phyloP scores from a whole-genome alignment of 2,329 filamentous ascomycete species.

The Talaromyces sp. region DNA sequence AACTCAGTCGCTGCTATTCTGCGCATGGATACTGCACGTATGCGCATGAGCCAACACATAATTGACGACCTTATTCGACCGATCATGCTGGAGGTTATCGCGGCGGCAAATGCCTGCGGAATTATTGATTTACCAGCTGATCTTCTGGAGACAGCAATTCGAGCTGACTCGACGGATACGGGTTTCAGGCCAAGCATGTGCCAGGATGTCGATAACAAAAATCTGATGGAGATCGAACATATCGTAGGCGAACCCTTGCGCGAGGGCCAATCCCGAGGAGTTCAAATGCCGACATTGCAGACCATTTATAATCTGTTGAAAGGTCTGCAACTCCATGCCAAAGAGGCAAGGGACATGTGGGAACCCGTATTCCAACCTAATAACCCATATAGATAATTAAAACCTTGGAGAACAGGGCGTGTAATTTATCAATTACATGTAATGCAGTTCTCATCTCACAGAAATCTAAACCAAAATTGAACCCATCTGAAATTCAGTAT shows the following conservation, averaged over 20 bases:
- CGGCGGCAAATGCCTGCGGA: slow-evolving; percentile 39
- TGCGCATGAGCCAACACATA: slow-evolving; percentile 39
- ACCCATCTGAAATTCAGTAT: no score
- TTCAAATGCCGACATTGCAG: slow-evolving; percentile 27
- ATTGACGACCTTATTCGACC: slow-evolving; percentile 47
- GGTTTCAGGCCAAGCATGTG: slow-evolving; percentile 50
- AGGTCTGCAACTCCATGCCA: slow-evolving; percentile 22
- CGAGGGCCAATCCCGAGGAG: slow-evolving; percentile 45
- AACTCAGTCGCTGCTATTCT: slow-evolving; percentile 49
- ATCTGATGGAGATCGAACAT: slow-evolving; percentile 53
- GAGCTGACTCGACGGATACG: slow-evolving; percentile 44
- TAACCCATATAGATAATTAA: not conserved
- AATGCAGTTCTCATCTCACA: not conserved
- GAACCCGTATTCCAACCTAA: slow-evolving; percentile 20
- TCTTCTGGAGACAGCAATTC: not conserved
- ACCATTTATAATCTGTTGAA: slow-evolving; percentile 24
- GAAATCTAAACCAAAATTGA: no score
- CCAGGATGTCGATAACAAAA: slow-evolving; percentile 49
- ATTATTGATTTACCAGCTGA: slow-evolving; percentile 31
- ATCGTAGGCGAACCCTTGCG: slow-evolving; percentile 53
- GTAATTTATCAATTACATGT: not conserved
- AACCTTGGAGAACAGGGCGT: not conserved
- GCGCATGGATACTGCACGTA: slow-evolving; percentile 46
- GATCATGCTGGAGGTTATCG: slow-evolving; percentile 49
- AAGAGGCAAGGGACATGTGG: slow-evolving; percentile 17